phyloP scores from a whole-genome alignment of 164 flowering plant species.

The Magnolia officinalis region DNA sequence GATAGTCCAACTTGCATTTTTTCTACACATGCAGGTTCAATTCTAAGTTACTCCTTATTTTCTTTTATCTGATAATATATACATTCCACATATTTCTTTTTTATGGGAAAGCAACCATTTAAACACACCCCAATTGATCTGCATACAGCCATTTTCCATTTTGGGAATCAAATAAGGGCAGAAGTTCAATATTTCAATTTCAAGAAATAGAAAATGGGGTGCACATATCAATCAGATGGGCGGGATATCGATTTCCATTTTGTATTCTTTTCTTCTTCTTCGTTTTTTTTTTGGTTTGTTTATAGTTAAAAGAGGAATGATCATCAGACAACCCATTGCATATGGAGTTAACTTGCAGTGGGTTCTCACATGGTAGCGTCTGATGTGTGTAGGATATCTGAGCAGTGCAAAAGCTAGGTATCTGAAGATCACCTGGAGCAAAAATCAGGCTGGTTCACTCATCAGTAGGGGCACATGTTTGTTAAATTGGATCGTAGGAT shows the following conservation, averaged over 20 bases:
- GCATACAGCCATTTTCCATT: background rate
- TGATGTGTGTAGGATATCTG: background rate
- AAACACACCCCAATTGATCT: background rate
- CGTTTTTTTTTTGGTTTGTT: too few species aligned
- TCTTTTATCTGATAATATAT: background rate
- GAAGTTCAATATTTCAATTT: background rate
- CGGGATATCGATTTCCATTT: background rate
- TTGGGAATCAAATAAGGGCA: background rate
- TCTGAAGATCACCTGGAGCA: background rate
- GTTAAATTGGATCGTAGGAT: background rate
- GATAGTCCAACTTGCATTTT: conserved; percentile 90
- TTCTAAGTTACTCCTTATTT: conserved; percentile 1
- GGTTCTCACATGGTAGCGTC: background rate
- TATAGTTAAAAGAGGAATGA: too few species aligned
- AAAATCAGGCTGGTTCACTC: too few species aligned
- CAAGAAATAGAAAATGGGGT: background rate
- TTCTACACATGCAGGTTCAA: conserved; percentile 77
- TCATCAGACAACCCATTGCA: background rate
- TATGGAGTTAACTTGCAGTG: background rate
- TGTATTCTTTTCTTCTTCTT: background rate
- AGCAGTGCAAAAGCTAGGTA: background rate
- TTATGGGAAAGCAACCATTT: background rate
- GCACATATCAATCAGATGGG: background rate
- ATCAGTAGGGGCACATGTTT: background rate
- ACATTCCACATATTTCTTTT: background rate